Evolutionary conservation across 768 basidiomycete genomes (phyloP), one percentile per base, ranked within the genome.

Genomic region (Xerocomus brunneocitrinus): DNA sequence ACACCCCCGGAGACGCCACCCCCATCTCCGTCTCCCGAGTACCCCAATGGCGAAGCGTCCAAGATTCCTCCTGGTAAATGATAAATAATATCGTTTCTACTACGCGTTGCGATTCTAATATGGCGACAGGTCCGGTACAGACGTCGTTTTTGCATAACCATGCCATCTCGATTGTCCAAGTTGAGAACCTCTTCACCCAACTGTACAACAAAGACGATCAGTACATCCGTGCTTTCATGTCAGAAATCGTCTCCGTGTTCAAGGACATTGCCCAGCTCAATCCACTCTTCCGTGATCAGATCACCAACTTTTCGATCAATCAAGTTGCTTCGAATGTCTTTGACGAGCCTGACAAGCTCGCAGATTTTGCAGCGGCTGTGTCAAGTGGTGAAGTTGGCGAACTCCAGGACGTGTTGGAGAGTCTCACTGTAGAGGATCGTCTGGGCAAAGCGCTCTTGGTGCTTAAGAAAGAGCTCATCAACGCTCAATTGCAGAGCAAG

Each of bases 251-350:
- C 59, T 87, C 89, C 42, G 92, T 95, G 36, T 98, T 98, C 82
- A 98, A 98, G 76, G 95, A 98, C 66, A 97, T 98, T 55, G 95
- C 95, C 0, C 91, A 95, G 68, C 80, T 98, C 40, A 95, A 97
- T 70, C 94, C 94, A 2, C 83, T 98, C 59, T 98, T 98, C 85
- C 89, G 95, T 40, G 95, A 98, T 74, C 95, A 98, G 67, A 95
- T 98, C 60, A 93, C 94, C 57, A 93, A 92, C 68, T 97, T 97
- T 70, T 89, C 89, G 14, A 93, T 95, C 71, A 88, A 89, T 67
- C 92, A 95, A 67, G 83, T 91, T 51, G 88, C 93, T 2, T 81
- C 88, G 8, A 97, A 93, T 71, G 89, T 97, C 51, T 98, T 98
- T 61, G 94, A 98, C 64, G 95, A 98, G 64, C 95, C 95, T 0